Percentiles rank a stretch among this genome's conserved stretches.
phyloP scores from a whole-genome alignment of 2,329 filamentous ascomycete genomes.

The Corinectria fuckeliana region DNA sequence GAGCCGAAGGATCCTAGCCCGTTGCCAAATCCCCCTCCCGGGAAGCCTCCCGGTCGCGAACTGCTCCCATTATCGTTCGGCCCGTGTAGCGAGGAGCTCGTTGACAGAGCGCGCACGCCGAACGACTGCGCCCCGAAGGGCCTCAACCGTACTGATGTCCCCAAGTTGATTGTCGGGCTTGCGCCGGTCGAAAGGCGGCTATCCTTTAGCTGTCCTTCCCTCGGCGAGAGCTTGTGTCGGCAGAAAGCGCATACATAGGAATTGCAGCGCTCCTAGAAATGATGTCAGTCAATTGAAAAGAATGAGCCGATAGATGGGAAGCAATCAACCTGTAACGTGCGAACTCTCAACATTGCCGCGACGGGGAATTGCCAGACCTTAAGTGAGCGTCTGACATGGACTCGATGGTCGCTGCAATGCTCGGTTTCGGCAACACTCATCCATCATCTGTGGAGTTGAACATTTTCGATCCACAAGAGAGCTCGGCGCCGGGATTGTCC shows the following conservation, averaged over 20 bases:
- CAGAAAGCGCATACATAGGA: slow-evolving; percentile 51
- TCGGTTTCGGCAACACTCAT: slow-evolving; percentile 14
- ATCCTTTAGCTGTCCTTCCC: slow-evolving; percentile 22
- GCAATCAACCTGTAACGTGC: slow-evolving; percentile 47
- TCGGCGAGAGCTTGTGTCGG: slow-evolving; percentile 40
- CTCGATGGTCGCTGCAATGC: slow-evolving; percentile 14
- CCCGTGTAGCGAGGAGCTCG: slow-evolving; percentile 32
- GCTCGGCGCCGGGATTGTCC: slow-evolving; percentile 33
- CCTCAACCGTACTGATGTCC: background rate
- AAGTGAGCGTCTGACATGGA: slow-evolving; percentile 32
- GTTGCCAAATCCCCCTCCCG: slow-evolving; percentile 29
- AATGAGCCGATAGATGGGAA: background rate
- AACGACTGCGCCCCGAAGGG: slow-evolving; percentile 5
- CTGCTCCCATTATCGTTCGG: slow-evolving; percentile 28
- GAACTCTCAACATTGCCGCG: slow-evolving; percentile 52
- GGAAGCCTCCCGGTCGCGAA: slow-evolving; percentile 31
- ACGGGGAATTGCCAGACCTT: slow-evolving; percentile 27
- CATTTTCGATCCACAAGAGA: slow-evolving; percentile 24
- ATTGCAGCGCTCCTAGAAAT: slow-evolving; percentile 44
- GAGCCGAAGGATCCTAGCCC: slow-evolving; percentile 33
- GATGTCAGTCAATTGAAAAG: slow-evolving; percentile 10
- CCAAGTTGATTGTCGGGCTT: slow-evolving; percentile 15
- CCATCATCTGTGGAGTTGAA: slow-evolving; percentile 26
- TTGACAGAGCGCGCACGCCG: slow-evolving; percentile 37
- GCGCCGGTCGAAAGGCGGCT: slow-evolving; percentile 19